phyloP scores from a whole-genome alignment of 768 basidiomycete genomes.

The Podaxis sp. region DNA sequence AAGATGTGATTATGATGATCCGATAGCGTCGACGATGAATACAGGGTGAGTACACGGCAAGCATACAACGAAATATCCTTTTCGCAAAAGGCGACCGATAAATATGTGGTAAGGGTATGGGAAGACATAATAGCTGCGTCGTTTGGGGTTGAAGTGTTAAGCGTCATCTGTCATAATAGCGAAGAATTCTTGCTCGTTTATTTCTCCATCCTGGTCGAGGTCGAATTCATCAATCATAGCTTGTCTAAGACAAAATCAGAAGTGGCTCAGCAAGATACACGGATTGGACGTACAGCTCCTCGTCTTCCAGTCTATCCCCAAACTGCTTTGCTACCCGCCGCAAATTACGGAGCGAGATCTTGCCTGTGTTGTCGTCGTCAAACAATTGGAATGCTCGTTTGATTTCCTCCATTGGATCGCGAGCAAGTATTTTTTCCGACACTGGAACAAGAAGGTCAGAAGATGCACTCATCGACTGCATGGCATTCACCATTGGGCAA shows the following conservation, averaged over 20 bases:
- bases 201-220: conserved; percentile 97
- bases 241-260: conserved; percentile 57
- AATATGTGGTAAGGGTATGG: conserved; percentile 1
- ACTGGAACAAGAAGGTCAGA: conserved; percentile 48
- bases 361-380: conserved; percentile 94
- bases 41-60: conserved; percentile 12
- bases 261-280: neutral
- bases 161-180: conserved; percentile 96
- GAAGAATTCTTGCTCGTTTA: conserved; percentile 94
- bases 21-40: conserved; percentile 10
- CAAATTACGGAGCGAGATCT: conserved; percentile 89
- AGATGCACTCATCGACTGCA: neutral
- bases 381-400: conserved; percentile 95
- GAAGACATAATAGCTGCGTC: neutral
- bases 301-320: conserved; percentile 92
- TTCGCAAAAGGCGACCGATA: neutral
- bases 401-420: conserved; percentile 97
- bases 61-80: conserved; percentile 8
- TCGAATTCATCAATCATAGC: conserved; percentile 99
- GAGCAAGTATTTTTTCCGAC: conserved; percentile 89
- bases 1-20: conserved; percentile 12
- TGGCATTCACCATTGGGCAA: neutral
- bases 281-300: conserved; percentile 78
- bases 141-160: conserved; percentile 28
- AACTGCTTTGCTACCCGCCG: conserved; percentile 95